Evolutionary conservation across 139 green algal genomes (phyloP), one percentile per base, ranked within the genome.

Genomic region (Chlamydomonas sp.): DNA sequence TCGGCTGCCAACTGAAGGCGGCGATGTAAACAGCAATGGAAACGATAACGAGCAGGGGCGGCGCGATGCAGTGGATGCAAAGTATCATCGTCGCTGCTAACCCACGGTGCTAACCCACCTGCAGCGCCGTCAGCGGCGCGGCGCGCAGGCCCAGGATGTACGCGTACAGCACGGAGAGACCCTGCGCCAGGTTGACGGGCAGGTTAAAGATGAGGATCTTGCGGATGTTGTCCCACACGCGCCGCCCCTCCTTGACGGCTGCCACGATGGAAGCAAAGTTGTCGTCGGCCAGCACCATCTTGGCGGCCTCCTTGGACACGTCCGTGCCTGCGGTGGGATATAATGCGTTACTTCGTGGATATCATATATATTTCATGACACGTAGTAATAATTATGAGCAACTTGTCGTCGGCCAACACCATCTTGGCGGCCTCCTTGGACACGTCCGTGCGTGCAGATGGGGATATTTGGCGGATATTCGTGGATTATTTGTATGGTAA

Each of bases 351-450:
- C 8, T 8, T 8, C 63, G 63, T 67, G 63, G 63, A 10, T 67
- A 71, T 15, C 6, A 2, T 49, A 49, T 49, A 49, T 49, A 49
- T 75, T 75, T n/a, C 68, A 75, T 75, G 16, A 17, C 68, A 15
- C 68, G 17, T n/a, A 75, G 68, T n/a, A 75, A 75, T 17, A 75
- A 75, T 49, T n/a, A 75, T 75, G 16, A 75, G 68, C 17, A 99
- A 99, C 92, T 99, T 98, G 91, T 99, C 97, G 77, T 99, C 97
- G 9, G 94, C 95, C 31, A 99, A 90, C 58, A 99, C 95, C 96
- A 99, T 99, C 88, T 99, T 95, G 14, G 92, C 92, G 2, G 97
- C 97, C 92, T 99, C 96, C 93, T 98, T 98, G 62, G 95, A 94
- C 17, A 99, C 97, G 61, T 95, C 93, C 17, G 90, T 92, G 63